Base-by-base conservation (phyloP, 192 early-diverging fungal genomes). In the Geranomyces variabilis region DNA sequence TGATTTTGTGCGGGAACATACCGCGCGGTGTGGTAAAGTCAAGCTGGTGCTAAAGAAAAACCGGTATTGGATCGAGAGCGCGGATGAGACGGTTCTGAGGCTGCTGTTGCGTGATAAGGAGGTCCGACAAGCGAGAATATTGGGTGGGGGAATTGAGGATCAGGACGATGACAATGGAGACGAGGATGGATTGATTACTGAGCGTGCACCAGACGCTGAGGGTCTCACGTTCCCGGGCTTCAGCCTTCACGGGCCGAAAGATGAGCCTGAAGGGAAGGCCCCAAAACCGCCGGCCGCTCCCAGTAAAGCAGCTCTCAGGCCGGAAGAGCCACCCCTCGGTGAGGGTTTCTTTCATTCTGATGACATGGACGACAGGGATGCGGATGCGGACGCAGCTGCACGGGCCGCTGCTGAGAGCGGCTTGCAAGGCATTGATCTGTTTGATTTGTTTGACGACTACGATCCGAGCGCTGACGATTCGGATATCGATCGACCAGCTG, bases 1-100 rank as follows among this genome's bases (percentile, higher is more conserved):
- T 4, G 78, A 89, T 33, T 86, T 93, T 29, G 94, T 99, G 66
- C 81, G 87, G 17, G 74, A 87, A 64, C 92, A 90, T 75, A 98
- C 98, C 43, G 71, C 86, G 3, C 93, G 90, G 0, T 98, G 93
- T 66, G 98, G 95, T 17, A 98, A 98, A 80, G 94, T 97, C 33
- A 97, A 97, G 72, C 84, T 99, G 12, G 94, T 99, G 0, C 78
- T 98, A 60, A 98, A 98, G 74, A 87, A 96, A 69, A 97, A 97
- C 77, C 83, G 89, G 26, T 98, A 93, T 79, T 97, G 87, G 81
- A 90, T 99, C 19, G 98, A 99, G 80, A 93, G 91, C 8, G 87
- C 84, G 33, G 86, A 98, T 72, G 84, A 92, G 30, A 90, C 90
- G 24, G 90, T 92, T 30, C 71, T 96, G 53, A 90, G 93, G 73